Evolutionary conservation across 805 yeast genomes (phyloP).

Genomic region (Saturnispora quitensis): DNA sequence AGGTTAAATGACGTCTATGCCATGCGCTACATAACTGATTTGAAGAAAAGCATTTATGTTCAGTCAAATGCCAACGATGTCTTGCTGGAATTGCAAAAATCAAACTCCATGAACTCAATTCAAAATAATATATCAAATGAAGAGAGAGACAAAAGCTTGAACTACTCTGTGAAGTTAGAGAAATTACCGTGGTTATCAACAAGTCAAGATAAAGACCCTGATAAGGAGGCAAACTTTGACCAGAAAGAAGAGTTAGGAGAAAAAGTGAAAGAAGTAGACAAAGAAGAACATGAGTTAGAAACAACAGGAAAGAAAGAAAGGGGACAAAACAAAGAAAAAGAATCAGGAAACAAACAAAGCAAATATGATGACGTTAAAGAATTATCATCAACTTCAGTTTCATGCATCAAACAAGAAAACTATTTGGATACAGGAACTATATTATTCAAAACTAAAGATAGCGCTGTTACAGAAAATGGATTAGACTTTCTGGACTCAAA

Average conservation of each 20-base stretch:
- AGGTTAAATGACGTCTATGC: slow-evolving; percentile 6
- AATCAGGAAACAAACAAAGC: background rate
- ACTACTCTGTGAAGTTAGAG: slow-evolving; percentile 5
- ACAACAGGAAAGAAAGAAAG: background rate
- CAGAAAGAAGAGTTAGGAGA: background rate
- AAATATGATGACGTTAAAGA: background rate
- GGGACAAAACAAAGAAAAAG: background rate
- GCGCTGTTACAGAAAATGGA: slow-evolving; percentile 1
- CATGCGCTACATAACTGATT: slow-evolving; percentile 1
- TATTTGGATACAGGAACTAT: background rate
- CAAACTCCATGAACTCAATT: background rate
- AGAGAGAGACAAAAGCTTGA: background rate
- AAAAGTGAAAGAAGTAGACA: background rate
- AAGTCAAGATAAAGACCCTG: background rate
- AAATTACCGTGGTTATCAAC: slow-evolving; percentile 1
- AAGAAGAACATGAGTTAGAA: background rate
- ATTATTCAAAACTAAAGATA: slow-evolving; percentile 4
- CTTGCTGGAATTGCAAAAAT: background rate
- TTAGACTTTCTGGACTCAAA: background rate
- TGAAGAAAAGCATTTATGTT: slow-evolving; percentile 1
- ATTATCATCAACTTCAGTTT: background rate
- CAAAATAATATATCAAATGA: background rate
- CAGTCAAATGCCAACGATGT: slow-evolving; percentile 1
- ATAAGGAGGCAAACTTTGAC: background rate
- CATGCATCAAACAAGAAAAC: background rate